Evolutionary conservation across 1,284 basidiomycete species (phyloP).

Genomic region (Athelia sp.): DNA sequence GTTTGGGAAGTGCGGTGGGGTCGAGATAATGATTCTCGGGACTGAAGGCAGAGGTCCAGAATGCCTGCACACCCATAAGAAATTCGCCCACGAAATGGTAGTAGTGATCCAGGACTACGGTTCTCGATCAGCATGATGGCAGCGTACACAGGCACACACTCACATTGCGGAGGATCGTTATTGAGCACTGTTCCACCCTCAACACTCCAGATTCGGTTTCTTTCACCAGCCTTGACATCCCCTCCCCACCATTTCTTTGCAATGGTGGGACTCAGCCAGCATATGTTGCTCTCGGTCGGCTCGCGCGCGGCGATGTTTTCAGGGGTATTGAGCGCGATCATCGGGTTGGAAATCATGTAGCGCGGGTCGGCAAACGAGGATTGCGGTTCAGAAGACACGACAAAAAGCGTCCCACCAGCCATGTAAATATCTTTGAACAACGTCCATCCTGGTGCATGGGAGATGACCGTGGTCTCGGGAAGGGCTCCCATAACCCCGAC

Average conservation of each 20-base stretch:
- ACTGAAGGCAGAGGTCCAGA: constrained; percentile 55
- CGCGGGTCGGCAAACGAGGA: constrained; percentile 55
- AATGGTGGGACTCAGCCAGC: constrained; percentile 52
- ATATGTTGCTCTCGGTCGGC: constrained; percentile 59
- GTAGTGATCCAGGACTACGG: constrained; percentile 66
- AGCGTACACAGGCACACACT: constrained; percentile 27
- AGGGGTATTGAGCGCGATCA: constrained; percentile 50
- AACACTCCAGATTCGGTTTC: constrained; percentile 56
- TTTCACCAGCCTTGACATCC: constrained; percentile 25
- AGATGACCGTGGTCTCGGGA: constrained; percentile 47
- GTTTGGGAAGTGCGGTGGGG: constrained; percentile 4
- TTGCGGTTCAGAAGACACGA: constrained; percentile 43
- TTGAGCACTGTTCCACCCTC: constrained; percentile 62
- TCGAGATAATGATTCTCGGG: constrained; percentile 1
- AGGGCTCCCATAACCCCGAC: constrained; percentile 17
- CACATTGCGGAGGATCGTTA: constrained; percentile 1
- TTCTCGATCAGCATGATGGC: constrained; percentile 40
- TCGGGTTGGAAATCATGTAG: constrained; percentile 66
- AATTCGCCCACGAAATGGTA: constrained; percentile 82
- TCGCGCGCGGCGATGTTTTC: constrained; percentile 63
- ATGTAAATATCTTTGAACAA: constrained; percentile 76
- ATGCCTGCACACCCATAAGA: constrained; percentile 66
- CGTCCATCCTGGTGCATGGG: constrained; percentile 79
- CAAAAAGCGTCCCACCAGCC: constrained; percentile 69
- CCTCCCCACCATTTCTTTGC: constrained; percentile 61